phyloP scores from a whole-genome alignment of 345 rosid species.

The Gossypium turneri region DNA sequence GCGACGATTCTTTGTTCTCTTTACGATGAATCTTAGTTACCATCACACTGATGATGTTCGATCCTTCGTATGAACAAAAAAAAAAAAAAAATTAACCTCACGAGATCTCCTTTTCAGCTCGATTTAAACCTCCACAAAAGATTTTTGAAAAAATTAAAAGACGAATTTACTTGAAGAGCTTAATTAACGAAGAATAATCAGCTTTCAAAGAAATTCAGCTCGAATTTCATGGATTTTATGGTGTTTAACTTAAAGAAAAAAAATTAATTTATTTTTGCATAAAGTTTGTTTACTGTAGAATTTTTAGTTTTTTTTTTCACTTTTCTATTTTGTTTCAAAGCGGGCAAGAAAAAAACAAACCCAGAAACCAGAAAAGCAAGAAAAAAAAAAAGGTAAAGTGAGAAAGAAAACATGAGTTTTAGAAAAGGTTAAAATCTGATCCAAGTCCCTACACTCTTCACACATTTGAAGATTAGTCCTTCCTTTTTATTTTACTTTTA shows the following conservation, averaged over 20 bases:
- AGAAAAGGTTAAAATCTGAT: no score
- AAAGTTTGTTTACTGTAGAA: background rate
- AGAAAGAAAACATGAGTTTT: no score
- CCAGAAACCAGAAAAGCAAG: conserved; percentile 16
- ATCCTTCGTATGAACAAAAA: conserved; percentile 13
- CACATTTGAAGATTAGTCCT: no score
- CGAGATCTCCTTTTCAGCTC: conserved; percentile 33
- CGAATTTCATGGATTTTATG: conserved; percentile 12
- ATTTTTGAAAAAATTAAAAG: background rate
- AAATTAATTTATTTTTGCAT: background rate
- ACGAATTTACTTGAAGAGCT: background rate
- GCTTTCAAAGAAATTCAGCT: conserved; percentile 6
- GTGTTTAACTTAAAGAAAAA: background rate
- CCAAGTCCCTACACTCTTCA: no score
- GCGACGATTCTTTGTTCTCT: conserved; percentile 25
- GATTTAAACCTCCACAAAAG: conserved; percentile 4
- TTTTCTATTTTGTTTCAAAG: conserved; percentile 9
- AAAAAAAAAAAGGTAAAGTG: background rate
- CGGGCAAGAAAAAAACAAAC: conserved; percentile 18
- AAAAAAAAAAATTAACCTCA: background rate
- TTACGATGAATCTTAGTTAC: conserved; percentile 29
- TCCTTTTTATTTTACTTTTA: no score
- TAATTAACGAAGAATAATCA: background rate
- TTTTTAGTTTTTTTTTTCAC: background rate
- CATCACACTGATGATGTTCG: conserved; percentile 42